phyloP scores from a whole-genome alignment of 2,329 filamentous ascomycete species.

The Ophiostoma montium region DNA sequence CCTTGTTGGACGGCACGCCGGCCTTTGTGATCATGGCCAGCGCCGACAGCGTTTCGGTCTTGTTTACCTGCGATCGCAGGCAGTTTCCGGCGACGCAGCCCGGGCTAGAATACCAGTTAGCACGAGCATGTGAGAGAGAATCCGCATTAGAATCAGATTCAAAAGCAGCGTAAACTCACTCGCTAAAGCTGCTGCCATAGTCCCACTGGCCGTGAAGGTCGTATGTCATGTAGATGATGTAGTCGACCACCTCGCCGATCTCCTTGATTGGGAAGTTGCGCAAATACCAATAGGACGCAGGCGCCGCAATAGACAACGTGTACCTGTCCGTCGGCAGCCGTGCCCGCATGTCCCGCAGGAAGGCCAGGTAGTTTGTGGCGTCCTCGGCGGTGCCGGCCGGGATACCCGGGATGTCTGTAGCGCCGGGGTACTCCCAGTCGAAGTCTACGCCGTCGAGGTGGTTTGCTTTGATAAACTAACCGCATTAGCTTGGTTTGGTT shows the following conservation, averaged over 20 bases:
- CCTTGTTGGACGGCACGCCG: conserved; percentile 16
- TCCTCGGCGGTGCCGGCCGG: conserved; percentile 18
- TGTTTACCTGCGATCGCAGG: conserved; percentile 23
- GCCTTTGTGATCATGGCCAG: conserved; percentile 26
- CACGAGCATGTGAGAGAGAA: too few relatives aligned
- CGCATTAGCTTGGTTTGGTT: too few relatives aligned
- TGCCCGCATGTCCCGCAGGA: conserved; percentile 16
- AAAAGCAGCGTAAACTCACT: too few relatives aligned
- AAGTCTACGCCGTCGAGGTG: conserved; percentile 9
- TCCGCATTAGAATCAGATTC: too few relatives aligned
- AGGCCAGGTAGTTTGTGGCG: conserved; percentile 22
- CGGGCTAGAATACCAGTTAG: too few relatives aligned
- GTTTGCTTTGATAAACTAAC: background rate
- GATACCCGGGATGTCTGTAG: conserved; percentile 18
- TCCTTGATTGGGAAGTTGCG: conserved; percentile 18
- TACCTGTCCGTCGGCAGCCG: conserved; percentile 15
- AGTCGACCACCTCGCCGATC: conserved; percentile 19
- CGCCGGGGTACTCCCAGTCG: conserved; percentile 10
- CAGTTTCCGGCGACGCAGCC: conserved; percentile 21
- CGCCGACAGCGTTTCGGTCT: conserved; percentile 21
- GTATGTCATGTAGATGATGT: conserved; percentile 23
- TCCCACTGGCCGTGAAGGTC: conserved; percentile 28
- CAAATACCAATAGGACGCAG: conserved; percentile 22
- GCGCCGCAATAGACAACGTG: conserved; percentile 17
- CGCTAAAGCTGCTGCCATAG: conserved; percentile 15